Percentiles rank a stretch among this genome's conserved stretches.
Evolutionary conservation across 2,329 filamentous ascomycete species (phyloP).

Genomic region (Colletotrichum nymphaeae): DNA sequence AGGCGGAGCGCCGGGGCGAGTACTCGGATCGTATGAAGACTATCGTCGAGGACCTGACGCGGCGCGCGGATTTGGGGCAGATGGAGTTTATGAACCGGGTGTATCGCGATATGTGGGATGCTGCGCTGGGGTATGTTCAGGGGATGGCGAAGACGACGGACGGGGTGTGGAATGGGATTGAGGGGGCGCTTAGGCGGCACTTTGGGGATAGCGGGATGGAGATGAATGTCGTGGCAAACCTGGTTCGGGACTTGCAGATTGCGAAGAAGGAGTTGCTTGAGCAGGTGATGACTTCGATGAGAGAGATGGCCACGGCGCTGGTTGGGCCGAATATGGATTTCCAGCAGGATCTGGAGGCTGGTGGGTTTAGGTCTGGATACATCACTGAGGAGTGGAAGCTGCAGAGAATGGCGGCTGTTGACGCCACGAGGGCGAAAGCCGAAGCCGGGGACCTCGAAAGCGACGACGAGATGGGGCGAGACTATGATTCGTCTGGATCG

Average conservation of each 20-base stretch:
- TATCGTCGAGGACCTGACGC: background rate
- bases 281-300: background rate
- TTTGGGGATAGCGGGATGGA: slow-evolving; percentile 6
- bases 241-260: background rate
- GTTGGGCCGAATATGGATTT: slow-evolving; percentile 8
- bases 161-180: slow-evolving; percentile 18
- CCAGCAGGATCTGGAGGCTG: background rate
- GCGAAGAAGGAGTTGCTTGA: slow-evolving; percentile 2
- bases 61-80: background rate
- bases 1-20: slow-evolving; percentile 2
- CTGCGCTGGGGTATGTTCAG: slow-evolving; percentile 1
- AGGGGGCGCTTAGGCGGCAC: slow-evolving; percentile 5
- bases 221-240: background rate
- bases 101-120: slow-evolving; percentile 24
- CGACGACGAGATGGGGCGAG: background rate
- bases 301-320: slow-evolving; percentile 23
- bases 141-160: background rate
- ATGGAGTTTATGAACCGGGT: background rate
- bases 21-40: slow-evolving; percentile 6
- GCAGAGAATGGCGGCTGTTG: background rate
- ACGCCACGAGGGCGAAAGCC: background rate
- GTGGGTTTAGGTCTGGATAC: background rate
- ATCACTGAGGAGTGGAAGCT: background rate
- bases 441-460: background rate
- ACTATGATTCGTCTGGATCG: background rate